Percentiles rank a stretch among this genome's conserved stretches.
phyloP scores from a whole-genome alignment of 768 basidiomycete species.

The Russula sp. region DNA sequence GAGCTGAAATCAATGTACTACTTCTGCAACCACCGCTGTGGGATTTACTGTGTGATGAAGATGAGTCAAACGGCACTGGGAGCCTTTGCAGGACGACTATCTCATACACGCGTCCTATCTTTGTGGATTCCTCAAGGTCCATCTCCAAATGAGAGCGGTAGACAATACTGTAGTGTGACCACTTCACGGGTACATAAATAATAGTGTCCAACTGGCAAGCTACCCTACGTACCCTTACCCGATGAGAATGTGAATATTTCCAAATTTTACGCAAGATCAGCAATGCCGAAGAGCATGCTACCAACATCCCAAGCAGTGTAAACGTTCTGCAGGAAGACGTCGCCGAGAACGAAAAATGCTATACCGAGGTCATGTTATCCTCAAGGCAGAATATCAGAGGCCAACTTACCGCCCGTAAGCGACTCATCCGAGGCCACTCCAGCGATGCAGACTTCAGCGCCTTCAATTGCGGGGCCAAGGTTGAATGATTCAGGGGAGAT shows the following conservation, averaged over 20 bases:
- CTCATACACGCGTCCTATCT: no score
- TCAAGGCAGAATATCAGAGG: background rate
- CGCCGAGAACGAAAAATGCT: slow-evolving; percentile 1
- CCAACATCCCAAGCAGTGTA: slow-evolving; percentile 2
- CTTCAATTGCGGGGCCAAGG: background rate
- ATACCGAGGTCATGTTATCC: background rate
- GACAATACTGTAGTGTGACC: no score
- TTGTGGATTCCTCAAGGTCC: no score
- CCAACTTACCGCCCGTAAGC: background rate
- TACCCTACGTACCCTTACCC: no score
- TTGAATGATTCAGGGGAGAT: background rate
- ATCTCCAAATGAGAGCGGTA: no score
- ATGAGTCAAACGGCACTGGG: no score
- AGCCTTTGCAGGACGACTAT: no score
- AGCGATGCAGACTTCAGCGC: background rate
- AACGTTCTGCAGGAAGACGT: background rate
- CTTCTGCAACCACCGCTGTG: no score
- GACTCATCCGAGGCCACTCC: background rate
- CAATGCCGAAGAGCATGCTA: background rate
- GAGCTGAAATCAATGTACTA: background rate
- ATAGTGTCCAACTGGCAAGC: no score
- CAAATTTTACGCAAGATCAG: background rate
- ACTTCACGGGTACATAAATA: no score
- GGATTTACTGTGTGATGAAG: no score
- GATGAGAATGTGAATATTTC: background rate